phyloP scores from a whole-genome alignment of 345 rosid genomes.

The Lepidium didymum region DNA sequence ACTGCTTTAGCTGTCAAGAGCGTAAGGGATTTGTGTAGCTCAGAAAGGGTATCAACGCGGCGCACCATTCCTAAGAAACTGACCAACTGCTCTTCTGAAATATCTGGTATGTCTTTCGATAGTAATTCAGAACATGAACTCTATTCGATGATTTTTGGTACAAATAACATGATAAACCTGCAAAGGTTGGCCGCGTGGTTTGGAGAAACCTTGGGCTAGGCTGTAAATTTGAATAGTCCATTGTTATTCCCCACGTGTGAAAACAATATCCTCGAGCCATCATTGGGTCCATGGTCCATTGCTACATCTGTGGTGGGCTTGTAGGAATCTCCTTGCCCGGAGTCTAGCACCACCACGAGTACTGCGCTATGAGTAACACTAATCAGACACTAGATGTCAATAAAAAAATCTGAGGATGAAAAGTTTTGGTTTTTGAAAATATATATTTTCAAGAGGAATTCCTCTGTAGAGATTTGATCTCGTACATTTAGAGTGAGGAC shows the following conservation, averaged over 20 bases:
- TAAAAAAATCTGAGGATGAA: background rate
- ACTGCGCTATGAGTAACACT: background rate
- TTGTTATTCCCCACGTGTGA: background rate
- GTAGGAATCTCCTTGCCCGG: slow-evolving; percentile 1
- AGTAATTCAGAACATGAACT: background rate
- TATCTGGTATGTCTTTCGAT: slow-evolving; percentile 43
- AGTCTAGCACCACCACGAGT: slow-evolving; percentile 11
- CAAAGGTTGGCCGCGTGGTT: background rate
- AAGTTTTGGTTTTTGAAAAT: background rate
- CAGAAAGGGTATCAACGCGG: slow-evolving; percentile 62
- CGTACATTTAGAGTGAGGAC: background rate
- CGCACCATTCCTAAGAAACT: slow-evolving; percentile 78
- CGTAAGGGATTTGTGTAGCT: slow-evolving; percentile 72
- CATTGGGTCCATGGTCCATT: background rate
- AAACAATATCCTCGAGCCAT: background rate
- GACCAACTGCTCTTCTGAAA: slow-evolving; percentile 83
- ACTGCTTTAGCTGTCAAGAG: slow-evolving; percentile 86
- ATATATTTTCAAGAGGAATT: no score
- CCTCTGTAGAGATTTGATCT: slow-evolving; percentile 8
- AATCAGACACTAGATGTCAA: background rate
- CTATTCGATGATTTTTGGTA: background rate
- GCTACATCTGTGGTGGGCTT: slow-evolving; percentile 2
- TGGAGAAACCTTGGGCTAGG: slow-evolving; percentile 1
- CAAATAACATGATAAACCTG: background rate
- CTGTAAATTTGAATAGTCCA: background rate